These are phyloP conservation scores for Paulownia fortunei DNA, from an alignment of 257 asterid genomes.

Conservation along the genomic window DNA sequence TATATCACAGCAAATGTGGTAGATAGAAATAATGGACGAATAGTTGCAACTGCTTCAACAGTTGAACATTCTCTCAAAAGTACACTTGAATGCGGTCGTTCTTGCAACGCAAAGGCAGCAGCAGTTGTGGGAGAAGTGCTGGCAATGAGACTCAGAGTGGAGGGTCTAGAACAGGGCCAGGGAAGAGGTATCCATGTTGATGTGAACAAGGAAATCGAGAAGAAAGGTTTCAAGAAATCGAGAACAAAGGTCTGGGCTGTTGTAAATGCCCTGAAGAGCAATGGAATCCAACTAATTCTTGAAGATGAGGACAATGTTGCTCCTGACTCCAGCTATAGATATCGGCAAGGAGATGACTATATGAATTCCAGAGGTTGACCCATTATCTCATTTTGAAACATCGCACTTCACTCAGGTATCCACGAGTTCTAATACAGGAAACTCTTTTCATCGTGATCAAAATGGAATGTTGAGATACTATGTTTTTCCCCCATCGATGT, in stretches of 20 bases:
- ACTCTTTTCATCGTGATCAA: neutral
- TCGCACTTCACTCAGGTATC: neutral
- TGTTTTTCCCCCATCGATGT: neutral
- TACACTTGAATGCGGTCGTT: constrained; percentile 77
- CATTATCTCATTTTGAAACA: neutral
- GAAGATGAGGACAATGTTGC: constrained; percentile 49
- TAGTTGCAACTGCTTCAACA: constrained; percentile 78
- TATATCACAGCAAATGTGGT: constrained; percentile 85
- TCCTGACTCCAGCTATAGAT: constrained; percentile 27
- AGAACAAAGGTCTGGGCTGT: constrained; percentile 75
- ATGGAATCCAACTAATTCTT: constrained; percentile 64
- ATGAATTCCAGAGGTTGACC: constrained; percentile 15
- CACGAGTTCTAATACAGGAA: neutral
- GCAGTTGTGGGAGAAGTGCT: constrained; percentile 84
- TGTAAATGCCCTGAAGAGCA: constrained; percentile 64
- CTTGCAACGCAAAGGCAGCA: constrained; percentile 91
- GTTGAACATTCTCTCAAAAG: constrained; percentile 73
- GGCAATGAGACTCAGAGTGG: constrained; percentile 86
- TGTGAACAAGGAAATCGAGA: constrained; percentile 76
- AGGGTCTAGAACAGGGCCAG: constrained; percentile 83
- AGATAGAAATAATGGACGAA: constrained; percentile 71
- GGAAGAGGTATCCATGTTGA: constrained; percentile 76
- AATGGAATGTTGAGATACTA: neutral
- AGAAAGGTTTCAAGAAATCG: constrained; percentile 74
- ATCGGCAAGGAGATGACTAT: constrained; percentile 13